Percentiles rank a stretch among this genome's conserved stretches.
Conservation (phyloP, 1,284 basidiomycete genomes). For the Amylostereum chailletii region DNA sequence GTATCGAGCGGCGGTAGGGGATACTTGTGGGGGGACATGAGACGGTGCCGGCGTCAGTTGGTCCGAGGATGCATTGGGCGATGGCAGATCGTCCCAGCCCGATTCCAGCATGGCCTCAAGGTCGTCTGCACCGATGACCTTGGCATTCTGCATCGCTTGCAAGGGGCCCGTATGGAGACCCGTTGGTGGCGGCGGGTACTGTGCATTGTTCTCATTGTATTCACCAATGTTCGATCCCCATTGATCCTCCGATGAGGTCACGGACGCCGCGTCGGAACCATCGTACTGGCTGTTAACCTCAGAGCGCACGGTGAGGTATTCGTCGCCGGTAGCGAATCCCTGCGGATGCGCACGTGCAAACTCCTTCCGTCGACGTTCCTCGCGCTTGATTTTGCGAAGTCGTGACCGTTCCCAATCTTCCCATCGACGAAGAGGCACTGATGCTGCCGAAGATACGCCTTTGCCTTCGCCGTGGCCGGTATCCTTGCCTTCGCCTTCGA, state of each 20-base stretch:
- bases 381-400: conserved; percentile 83
- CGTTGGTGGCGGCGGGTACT: conserved; percentile 79
- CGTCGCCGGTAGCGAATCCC: conserved; percentile 57
- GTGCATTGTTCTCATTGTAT: conserved; percentile 79
- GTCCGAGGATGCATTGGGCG: conserved; percentile 12
- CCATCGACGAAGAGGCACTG: conserved; percentile 89
- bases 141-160: conserved; percentile 40
- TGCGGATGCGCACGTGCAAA: conserved; percentile 68
- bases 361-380: conserved; percentile 77
- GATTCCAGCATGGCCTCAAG: conserved; percentile 84
- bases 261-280: conserved; percentile 67
- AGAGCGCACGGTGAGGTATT: conserved; percentile 44
- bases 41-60: conserved; percentile 20
- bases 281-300: conserved; percentile 59
- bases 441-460: conserved; percentile 45
- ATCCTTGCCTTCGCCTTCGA: conserved; percentile 47
- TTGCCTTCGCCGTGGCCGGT: conserved; percentile 70
- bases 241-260: conserved; percentile 84
- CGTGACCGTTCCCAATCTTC: conserved; percentile 99
- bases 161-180: conserved; percentile 40
- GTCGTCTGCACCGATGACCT: conserved; percentile 66
- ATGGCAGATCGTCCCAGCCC: conserved; percentile 71
- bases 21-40: conserved; percentile 20
- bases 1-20: conserved; percentile 38
- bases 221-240: conserved; percentile 84